These are phyloP conservation scores for Blastobotrys parvus DNA, from an alignment of 805 yeast species.

Conservation along the genomic window DNA sequence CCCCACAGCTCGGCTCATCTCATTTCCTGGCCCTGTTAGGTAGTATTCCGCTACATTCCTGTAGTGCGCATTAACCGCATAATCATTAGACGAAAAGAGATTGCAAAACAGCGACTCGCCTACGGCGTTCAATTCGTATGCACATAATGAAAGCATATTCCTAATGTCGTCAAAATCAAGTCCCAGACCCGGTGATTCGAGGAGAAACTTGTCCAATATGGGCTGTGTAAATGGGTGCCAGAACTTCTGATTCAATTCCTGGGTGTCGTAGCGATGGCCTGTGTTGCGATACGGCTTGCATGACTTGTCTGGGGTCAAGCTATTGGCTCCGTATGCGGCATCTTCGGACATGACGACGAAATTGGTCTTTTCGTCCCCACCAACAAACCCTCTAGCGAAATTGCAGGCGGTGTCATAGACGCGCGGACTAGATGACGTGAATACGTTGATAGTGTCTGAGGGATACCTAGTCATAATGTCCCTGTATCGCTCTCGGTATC, in stretches of 20 bases:
- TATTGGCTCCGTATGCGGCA: slow-evolving; percentile 18
- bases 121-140: slow-evolving; percentile 42
- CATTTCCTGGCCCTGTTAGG: slow-evolving; percentile 39
- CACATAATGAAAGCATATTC: too few relatives aligned
- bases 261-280: too few relatives aligned
- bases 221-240: too few relatives aligned
- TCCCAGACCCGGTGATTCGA: too few relatives aligned
- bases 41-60: slow-evolving; percentile 39
- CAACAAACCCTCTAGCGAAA: slow-evolving; percentile 25
- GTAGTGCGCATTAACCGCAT: slow-evolving; percentile 34
- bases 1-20: slow-evolving; percentile 37
- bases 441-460: not conserved
- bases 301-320: slow-evolving; percentile 15
- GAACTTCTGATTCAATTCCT: too few relatives aligned
- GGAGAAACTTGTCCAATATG: too few relatives aligned
- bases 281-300: too few relatives aligned
- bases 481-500: not conserved
- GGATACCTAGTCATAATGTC: not conserved
- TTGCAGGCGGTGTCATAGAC: slow-evolving; percentile 21
- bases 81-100: slow-evolving; percentile 44
- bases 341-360: slow-evolving; percentile 18
- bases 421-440: not conserved
- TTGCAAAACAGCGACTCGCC: slow-evolving; percentile 27
- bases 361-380: too few relatives aligned
- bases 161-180: too few relatives aligned